Base-by-base conservation (phyloP, 2,329 filamentous ascomycete genomes). In the Pyricularia sp. region DNA sequence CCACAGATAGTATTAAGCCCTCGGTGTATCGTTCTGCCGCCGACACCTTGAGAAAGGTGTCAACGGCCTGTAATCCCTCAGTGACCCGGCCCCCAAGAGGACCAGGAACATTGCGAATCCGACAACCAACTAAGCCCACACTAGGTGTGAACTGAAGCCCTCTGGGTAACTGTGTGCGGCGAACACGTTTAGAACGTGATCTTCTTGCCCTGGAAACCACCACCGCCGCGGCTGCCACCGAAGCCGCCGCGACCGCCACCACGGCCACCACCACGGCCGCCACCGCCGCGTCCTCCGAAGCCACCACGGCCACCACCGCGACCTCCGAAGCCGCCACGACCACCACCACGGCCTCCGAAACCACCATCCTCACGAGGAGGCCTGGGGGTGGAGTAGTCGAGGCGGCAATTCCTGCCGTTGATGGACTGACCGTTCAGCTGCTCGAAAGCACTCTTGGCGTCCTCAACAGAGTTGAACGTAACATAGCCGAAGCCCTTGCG, bases 401-500 rank as follows among this genome's bases (percentile, higher is more conserved):
- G 86, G 71, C 93, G 90, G 70, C 96, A 81, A 64, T 84, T 76
- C 71, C 93, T 91, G 65, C 89, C 86, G 68, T 81, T 83, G 71
- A 94, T 83, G 66, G 90, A 86, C 69, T 78, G 75, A 63, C 84
- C 83, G 68, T 86, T 81, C 66, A 82, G 76, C 65, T 81, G 79
- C 71, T 88, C 82, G 70, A 91, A 85, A 28, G 87, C 93, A 71
- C 81, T 78, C 78, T 88, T 90, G 72, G 93, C 91, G 72, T 96
- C 92, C 31, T 96, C 91, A 67, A 94, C 76, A 22, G 88, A 89
- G 70, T 80, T 79, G 82, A 93, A 96, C 73, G 88, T 88, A 68
- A 96, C 88, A 75, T 97, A 97, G 65, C 91, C 93, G 77, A 96
- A 96, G 66, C 93, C 93, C 87, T 96, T 96, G 74, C 88, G 87